Evolutionary conservation across 2,329 filamentous ascomycete species (phyloP).

Genomic region (Scedosporium dehoogii): DNA sequence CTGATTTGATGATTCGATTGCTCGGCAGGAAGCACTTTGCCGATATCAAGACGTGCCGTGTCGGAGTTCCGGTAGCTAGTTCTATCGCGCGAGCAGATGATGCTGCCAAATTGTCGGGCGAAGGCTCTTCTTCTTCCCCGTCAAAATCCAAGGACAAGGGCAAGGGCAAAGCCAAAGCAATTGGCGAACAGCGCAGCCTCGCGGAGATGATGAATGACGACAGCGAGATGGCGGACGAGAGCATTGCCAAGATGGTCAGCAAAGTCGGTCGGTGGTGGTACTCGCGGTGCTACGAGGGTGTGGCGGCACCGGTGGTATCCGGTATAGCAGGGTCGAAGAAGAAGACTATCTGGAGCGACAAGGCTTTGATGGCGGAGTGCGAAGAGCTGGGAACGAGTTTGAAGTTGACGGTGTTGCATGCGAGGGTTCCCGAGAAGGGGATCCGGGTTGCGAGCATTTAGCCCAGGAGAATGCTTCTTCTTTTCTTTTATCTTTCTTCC

Average conservation of each 20-base stretch:
- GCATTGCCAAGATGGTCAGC: slow-evolving; percentile 85
- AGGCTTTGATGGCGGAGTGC: slow-evolving; percentile 68
- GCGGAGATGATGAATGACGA: slow-evolving; percentile 66
- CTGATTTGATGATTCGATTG: slow-evolving; percentile 53
- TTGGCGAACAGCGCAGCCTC: slow-evolving; percentile 40
- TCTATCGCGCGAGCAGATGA: slow-evolving; percentile 25
- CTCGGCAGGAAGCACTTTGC: slow-evolving; percentile 61
- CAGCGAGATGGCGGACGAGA: slow-evolving; percentile 63
- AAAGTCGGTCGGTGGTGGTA: slow-evolving; percentile 97
- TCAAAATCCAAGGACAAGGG: not conserved
- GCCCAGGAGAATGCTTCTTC: slow-evolving; percentile 3
- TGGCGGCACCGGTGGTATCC: slow-evolving; percentile 36
- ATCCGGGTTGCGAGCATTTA: slow-evolving; percentile 9
- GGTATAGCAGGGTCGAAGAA: slow-evolving; percentile 21
- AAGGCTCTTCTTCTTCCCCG: not conserved
- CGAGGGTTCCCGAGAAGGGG: slow-evolving; percentile 57
- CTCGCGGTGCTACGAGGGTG: slow-evolving; percentile 76
- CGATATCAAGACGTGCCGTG: slow-evolving; percentile 64
- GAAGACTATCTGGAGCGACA: slow-evolving; percentile 67
- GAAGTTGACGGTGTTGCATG: slow-evolving; percentile 84
- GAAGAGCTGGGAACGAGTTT: slow-evolving; percentile 79
- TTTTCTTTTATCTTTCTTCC: slow-evolving; percentile 8
- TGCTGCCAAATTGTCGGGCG: not conserved
- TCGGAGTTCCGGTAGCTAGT: slow-evolving; percentile 65
- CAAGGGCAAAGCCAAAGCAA: slow-evolving; percentile 7